Evolutionary conservation across 2,329 filamentous ascomycete genomes (phyloP), one percentile per base, ranked within the genome.

Genomic region (Phialophora macrospora): DNA sequence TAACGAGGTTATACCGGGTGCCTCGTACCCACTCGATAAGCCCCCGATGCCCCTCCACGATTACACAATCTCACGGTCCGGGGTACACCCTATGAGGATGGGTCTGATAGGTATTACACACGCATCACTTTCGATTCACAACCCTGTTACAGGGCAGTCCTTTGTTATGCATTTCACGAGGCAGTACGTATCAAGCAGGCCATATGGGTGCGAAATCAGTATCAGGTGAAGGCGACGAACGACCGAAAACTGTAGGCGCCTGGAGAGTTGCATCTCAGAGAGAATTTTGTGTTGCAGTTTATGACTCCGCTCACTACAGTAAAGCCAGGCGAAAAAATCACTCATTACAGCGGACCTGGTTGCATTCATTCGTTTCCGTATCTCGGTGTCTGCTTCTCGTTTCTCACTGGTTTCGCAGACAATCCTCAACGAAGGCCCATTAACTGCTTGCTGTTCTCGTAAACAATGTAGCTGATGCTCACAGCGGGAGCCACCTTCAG

Each of bases 401-500:
- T n/a, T 44, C 22, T 51, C 5, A 20, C 48, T 51, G 12, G 20
- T 22, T n/a, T 12, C 24, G 48, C 22, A 26, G 48, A 14, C 14
- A 8, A 51, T 14, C 9, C 24, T 55, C 34, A 62, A 22, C 73
- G 78, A 64, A 85, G 72, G 22, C 80, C 81, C 71, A 96, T 82
- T 38, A 90, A 76, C 72, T 84, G 86, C 82, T 97, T 97, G 62
- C 91, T 88, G 75, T 95, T 95, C 80, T 97, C 93, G 75, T 97
- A 97, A 67, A 95, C 90, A 74, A 96, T 87, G 83, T 95, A 97
- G 62, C 92, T 93, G 76, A 99, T 98, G 73, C 93, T 97, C 61
- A 99, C 89, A 32, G 95, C 93, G 1, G 95, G 95, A 9, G 95
- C 93, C 41, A 99, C 95, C 82, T 99, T 99, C 72, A 99, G 83